Evolutionary conservation across 176 grass and related monocot genomes (phyloP).

Genomic region (Eleusine indica): DNA sequence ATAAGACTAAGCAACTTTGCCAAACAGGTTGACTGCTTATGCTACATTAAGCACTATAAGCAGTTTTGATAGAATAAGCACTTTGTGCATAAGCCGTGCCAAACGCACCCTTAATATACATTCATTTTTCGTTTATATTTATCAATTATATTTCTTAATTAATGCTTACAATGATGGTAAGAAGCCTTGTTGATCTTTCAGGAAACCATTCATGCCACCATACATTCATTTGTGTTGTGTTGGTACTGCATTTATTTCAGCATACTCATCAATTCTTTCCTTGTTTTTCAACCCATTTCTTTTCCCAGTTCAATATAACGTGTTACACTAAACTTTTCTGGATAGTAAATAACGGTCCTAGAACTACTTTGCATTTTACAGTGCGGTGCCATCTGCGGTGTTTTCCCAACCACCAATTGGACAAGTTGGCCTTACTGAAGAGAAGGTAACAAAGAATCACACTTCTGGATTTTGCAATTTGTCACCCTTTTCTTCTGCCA

Average conservation of each 20-base stretch:
- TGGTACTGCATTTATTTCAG: not conserved
- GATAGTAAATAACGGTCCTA: not conserved
- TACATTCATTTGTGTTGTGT: not conserved
- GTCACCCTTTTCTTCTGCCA: not conserved
- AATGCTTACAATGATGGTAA: not conserved
- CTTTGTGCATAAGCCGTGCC: too few relatives aligned
- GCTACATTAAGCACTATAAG: too few relatives aligned
- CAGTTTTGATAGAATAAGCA: too few relatives aligned
- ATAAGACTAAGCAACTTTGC: too few relatives aligned
- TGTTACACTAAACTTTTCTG: not conserved
- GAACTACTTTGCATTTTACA: constrained; percentile 37
- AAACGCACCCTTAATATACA: not conserved
- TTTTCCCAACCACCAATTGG: constrained; percentile 85
- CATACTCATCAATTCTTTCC: not conserved
- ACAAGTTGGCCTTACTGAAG: constrained; percentile 81
- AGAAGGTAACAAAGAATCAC: constrained; percentile 44
- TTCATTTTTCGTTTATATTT: not conserved
- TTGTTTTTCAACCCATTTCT: not conserved
- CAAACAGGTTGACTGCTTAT: too few relatives aligned
- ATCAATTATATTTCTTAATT: not conserved
- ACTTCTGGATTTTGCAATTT: not conserved
- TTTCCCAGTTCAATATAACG: not conserved
- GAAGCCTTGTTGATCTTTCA: not conserved
- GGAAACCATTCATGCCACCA: not conserved
- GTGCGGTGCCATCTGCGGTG: constrained; percentile 75